Evolutionary conservation across 1,284 basidiomycete species (phyloP).

Genomic region (Tilletia walkeri): DNA sequence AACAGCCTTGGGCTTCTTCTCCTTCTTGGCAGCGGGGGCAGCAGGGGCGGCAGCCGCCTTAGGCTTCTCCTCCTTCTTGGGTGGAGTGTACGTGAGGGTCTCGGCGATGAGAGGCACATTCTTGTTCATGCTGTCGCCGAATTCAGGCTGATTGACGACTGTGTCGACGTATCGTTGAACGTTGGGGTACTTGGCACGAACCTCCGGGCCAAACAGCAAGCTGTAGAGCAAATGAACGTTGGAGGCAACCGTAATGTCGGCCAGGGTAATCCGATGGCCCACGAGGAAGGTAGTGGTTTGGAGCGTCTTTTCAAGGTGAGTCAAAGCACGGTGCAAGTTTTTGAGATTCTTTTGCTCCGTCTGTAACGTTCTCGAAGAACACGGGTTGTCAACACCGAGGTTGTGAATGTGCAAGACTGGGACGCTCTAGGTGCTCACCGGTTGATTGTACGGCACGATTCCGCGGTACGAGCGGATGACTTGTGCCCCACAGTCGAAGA

Average conservation of each 20-base stretch:
- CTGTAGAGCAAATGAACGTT: constrained; percentile 34
- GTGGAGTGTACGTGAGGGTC: constrained; percentile 43
- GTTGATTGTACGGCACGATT: constrained; percentile 29
- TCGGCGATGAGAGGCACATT: constrained; percentile 65
- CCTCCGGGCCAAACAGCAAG: constrained; percentile 37
- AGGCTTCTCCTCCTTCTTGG: constrained; percentile 64
- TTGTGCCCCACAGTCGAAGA: constrained; percentile 46
- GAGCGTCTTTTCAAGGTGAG: constrained; percentile 73
- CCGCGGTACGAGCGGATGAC: no score
- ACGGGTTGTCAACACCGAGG: background rate
- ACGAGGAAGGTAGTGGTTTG: constrained; percentile 82
- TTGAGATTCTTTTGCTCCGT: constrained; percentile 63
- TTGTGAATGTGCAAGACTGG: background rate
- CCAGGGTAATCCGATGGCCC: constrained; percentile 87
- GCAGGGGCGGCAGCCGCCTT: constrained; percentile 48
- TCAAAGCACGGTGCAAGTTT: constrained; percentile 60
- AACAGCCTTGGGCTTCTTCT: constrained; percentile 58
- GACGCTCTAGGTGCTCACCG: constrained; percentile 57
- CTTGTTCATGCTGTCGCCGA: constrained; percentile 41
- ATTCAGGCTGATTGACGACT: constrained; percentile 68
- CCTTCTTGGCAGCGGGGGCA: constrained; percentile 62
- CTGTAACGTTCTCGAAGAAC: background rate
- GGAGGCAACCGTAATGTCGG: constrained; percentile 74
- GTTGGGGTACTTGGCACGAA: constrained; percentile 63
- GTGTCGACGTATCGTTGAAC: constrained; percentile 70